A percentile compares a stretch with the other conserved stretches of the same genome.
phyloP scores from a whole-genome alignment of 805 yeast genomes.

The Debaryomyces maramus region DNA sequence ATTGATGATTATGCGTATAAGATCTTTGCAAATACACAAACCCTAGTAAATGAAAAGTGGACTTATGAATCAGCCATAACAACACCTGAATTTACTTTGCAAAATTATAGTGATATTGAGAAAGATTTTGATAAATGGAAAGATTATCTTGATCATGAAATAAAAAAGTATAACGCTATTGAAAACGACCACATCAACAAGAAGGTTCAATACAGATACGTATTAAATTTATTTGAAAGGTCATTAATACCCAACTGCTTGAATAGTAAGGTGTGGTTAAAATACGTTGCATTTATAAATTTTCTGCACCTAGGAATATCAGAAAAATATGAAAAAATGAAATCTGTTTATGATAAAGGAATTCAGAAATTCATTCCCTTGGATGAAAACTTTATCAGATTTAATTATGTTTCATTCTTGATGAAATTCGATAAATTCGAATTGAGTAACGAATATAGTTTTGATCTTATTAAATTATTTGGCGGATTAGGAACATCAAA shows the following conservation, averaged over 20 bases:
- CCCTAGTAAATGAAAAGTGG: conserved; percentile 63
- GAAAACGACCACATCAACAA: not conserved
- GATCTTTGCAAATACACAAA: conserved; percentile 48
- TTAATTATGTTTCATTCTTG: conserved; percentile 25
- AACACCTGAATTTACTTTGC: conserved; percentile 57
- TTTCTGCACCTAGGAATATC: conserved; percentile 19
- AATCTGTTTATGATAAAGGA: conserved; percentile 54
- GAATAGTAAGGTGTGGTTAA: conserved; percentile 65
- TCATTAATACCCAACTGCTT: conserved; percentile 68
- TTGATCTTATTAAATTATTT: conserved; percentile 25
- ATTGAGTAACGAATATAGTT: conserved; percentile 25
- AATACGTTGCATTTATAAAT: conserved; percentile 57
- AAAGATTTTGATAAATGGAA: conserved; percentile 57
- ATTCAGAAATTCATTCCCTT: conserved; percentile 39
- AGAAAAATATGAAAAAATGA: conserved; percentile 27
- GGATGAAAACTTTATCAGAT: conserved; percentile 22
- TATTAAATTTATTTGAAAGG: conserved; percentile 63
- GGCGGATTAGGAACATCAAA: conserved; percentile 15
- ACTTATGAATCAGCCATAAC: conserved; percentile 63
- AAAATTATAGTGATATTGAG: conserved; percentile 29
- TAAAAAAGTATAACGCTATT: conserved; percentile 21
- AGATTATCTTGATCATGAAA: conserved; percentile 58
- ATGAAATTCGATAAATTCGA: conserved; percentile 17
- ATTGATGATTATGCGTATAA: conserved; percentile 46
- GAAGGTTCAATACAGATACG: conserved; percentile 21